Evolutionary conservation across 331 rosid genomes (phyloP).

Genomic region (Malus hybrid): DNA sequence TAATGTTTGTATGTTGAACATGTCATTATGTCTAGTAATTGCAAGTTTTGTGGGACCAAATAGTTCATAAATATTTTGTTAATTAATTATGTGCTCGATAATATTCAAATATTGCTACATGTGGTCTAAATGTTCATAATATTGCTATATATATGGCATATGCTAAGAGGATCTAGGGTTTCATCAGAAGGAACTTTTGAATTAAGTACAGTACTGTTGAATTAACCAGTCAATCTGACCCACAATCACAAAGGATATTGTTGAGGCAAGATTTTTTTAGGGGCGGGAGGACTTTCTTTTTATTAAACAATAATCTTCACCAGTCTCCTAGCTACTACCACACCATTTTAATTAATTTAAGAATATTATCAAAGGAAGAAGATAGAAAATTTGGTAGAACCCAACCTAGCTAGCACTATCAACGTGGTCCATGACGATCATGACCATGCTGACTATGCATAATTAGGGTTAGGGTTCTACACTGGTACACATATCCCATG

Average conservation of each 20-base stretch:
- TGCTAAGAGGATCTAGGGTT: not conserved
- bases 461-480: not conserved
- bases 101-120: not conserved
- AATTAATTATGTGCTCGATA: not conserved
- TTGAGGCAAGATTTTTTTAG: not conserved
- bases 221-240: not conserved
- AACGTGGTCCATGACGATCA: not conserved
- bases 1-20: not conserved
- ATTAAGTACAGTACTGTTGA: not conserved
- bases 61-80: not conserved
- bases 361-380: not conserved
- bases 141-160: not conserved
- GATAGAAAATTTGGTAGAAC: not conserved
- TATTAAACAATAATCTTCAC: not conserved
- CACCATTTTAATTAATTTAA: not conserved
- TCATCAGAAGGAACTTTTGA: not conserved
- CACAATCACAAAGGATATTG: not conserved
- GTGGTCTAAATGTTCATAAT: not conserved
- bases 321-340: not conserved
- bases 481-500: not conserved
- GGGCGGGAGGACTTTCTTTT: not conserved
- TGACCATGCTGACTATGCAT: not conserved
- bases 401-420: not conserved
- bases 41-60: not conserved
- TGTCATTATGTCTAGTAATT: not conserved